Evolutionary conservation across 2,329 filamentous ascomycete genomes (phyloP), one percentile per base, ranked within the genome.

Genomic region (Apiospora kogelbergensis): DNA sequence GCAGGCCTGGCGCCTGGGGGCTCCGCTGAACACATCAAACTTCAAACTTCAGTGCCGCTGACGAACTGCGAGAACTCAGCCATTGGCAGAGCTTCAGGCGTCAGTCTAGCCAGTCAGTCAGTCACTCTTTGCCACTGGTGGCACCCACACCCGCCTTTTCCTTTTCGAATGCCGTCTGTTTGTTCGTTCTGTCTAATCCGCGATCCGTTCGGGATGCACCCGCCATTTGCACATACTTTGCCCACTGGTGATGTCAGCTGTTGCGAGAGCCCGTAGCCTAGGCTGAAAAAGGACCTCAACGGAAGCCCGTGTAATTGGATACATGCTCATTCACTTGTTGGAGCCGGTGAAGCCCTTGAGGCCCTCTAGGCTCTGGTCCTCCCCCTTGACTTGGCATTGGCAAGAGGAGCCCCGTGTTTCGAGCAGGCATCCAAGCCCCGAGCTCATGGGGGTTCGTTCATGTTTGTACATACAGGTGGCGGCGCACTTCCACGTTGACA

Each of bases 231-330:
- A 57, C 20, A 60, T 11, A 37, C 53, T 60, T 53, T 57, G 40
- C 15, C 53, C 53, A 37, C 53, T 37, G 53, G 53, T 60, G 53
- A 60, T 60, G 53, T 60, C 53, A 60, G 53, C 48, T 57, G 48
- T 30, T 30, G 26, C 48, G 10, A 42, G 17, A 57, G 48, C 24
- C 48, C 48, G 48, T 60, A 37, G 53, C 11, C 17, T 37, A 6
- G 53, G 53, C 53, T 60, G 30, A 37, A 60, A 60, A 2, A 37
- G 26, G 33, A 37, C 53, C 53, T 11, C 11, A 33, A 11, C 3
- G 9, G 26, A 37, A 60, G 26, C 30, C 53, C 17, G 30, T 60
- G 53, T 60, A 20, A 60, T 60, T 60, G 53, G 53, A 37, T 37
- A n/a, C 26, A 37, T 60, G 7, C 20, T n/a, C 30, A 60, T 37